Evolutionary conservation across 805 yeast species (phyloP).

Genomic region (Helenozyma baotianmanensis): DNA sequence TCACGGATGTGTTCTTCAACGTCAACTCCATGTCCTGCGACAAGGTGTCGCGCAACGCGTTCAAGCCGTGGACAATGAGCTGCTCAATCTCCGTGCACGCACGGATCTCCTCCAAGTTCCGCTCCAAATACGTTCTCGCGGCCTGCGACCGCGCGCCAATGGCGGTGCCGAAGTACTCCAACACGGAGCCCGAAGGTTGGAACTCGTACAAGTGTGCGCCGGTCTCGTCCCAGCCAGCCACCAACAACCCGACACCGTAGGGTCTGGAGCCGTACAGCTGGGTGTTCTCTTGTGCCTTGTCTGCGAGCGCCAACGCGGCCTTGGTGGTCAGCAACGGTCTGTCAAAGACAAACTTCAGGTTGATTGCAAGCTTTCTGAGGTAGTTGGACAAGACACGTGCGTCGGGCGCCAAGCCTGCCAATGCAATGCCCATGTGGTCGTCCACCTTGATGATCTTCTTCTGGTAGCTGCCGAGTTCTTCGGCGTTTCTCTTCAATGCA

Average conservation of each 20-base stretch:
- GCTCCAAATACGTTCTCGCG: slow-evolving; percentile 91
- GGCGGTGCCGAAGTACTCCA: slow-evolving; percentile 90
- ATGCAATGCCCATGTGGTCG: slow-evolving; percentile 88
- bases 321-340: slow-evolving; percentile 78
- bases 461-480: slow-evolving; percentile 95
- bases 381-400: slow-evolving; percentile 90
- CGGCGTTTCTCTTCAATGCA: slow-evolving; percentile 93
- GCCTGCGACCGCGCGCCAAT: slow-evolving; percentile 99
- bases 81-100: slow-evolving; percentile 59
- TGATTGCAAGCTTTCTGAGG: slow-evolving; percentile 87
- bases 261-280: slow-evolving; percentile 97
- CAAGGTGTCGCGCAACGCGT: slow-evolving; percentile 88
- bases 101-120: slow-evolving; percentile 67
- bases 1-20: slow-evolving; percentile 79
- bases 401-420: slow-evolving; percentile 98
- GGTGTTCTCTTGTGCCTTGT: slow-evolving; percentile 95
- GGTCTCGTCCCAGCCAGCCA: slow-evolving; percentile 87
- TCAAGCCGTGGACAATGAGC: slow-evolving; percentile 78
- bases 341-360: slow-evolving; percentile 77
- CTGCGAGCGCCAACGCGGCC: slow-evolving; percentile 84
- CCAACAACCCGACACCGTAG: slow-evolving; percentile 91
- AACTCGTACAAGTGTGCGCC: slow-evolving; percentile 95
- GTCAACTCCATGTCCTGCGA: slow-evolving; percentile 92
- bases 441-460: slow-evolving; percentile 89
- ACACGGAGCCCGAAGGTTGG: slow-evolving; percentile 90